Evolutionary conservation across 495 filamentous ascomycete genomes (phyloP).

Genomic region (Beverwykella pulmonaria): DNA sequence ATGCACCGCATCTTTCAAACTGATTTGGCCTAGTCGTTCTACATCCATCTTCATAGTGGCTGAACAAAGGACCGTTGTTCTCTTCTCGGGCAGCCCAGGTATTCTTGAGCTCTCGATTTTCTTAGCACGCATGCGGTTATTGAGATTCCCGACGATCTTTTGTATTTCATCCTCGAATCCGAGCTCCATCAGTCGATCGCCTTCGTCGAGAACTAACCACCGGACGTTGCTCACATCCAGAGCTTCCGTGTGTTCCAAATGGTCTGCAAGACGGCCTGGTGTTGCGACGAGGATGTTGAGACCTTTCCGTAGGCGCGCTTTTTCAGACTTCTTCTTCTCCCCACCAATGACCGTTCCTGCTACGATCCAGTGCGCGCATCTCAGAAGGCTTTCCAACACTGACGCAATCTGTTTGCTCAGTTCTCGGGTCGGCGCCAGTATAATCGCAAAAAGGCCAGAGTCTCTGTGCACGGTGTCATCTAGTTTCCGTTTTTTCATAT

Average conservation of each 20-base stretch:
- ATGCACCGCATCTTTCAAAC: slow-evolving; percentile 87
- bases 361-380: slow-evolving; percentile 87
- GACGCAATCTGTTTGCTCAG: slow-evolving; percentile 87
- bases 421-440: slow-evolving; percentile 90
- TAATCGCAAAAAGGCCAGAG: slow-evolving; percentile 88
- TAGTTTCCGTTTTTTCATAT: slow-evolving; percentile 48
- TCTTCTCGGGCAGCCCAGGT: slow-evolving; percentile 65
- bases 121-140: slow-evolving; percentile 50
- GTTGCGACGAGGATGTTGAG: slow-evolving; percentile 95
- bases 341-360: slow-evolving; percentile 90
- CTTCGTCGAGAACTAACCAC: slow-evolving; percentile 94
- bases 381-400: slow-evolving; percentile 78
- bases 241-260: slow-evolving; percentile 86
- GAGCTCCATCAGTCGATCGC: slow-evolving; percentile 94
- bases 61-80: slow-evolving; percentile 90
- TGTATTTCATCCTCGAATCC: slow-evolving; percentile 90
- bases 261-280: slow-evolving; percentile 85
- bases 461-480: slow-evolving; percentile 64
- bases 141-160: slow-evolving; percentile 77
- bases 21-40: slow-evolving; percentile 87
- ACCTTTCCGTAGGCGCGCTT: slow-evolving; percentile 87
- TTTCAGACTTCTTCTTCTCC: slow-evolving; percentile 96
- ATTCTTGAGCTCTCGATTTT: slow-evolving; percentile 47
- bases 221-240: slow-evolving; percentile 85
- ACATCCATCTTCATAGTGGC: slow-evolving; percentile 97